Base-by-base conservation (phyloP, 371 early-diverging fungal genomes). In the Rhizopus sp. region DNA sequence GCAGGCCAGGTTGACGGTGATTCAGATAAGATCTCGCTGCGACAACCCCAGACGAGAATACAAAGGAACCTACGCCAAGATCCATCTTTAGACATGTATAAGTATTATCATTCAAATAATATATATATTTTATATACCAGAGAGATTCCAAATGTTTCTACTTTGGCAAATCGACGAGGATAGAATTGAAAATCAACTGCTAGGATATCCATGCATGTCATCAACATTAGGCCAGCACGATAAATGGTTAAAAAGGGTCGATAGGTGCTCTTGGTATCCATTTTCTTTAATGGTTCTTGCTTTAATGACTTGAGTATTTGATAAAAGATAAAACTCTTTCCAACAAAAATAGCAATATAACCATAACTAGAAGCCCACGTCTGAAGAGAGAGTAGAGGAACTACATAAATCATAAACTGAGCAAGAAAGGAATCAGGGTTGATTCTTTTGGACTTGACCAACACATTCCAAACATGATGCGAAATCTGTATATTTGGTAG, bases 131-230 rank as follows among this genome's bases (percentile, higher is more conserved):
- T 23, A 5, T 37, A 10, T 37, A 37, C 93, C 76, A 97, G 68
- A 1, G 96, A 95, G 3, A 87, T 88, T 1, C 98, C 98, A 77
- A 85, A 96, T 8, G 88, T 89, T 60, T 98, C 97, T 4, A 91
- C 90, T 75, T 98, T 98, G 53, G 94, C 93, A 70, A 89, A 94
- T 29, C 87, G 78, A 17, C 95, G 78, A 6, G 97, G 97, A 64
- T 96, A 97, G 31, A 93, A 83, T n/a, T 83, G 81, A 68, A 98
- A 98, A 73, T 98, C 98, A 3, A 98, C 97, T 0, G 97, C 98
- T 12, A 98, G 79, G 53, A 98, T 98, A 9, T 80, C 83, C 35
- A 83, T 85, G 69, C 88, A 96, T 37, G 88, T 93, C 48, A 87
- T 48, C 65, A 89, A 66, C 94, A 89, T 88, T 79, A 92, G 77